phyloP scores from a whole-genome alignment of 345 rosid species.

The Lumnitzera littorea region DNA sequence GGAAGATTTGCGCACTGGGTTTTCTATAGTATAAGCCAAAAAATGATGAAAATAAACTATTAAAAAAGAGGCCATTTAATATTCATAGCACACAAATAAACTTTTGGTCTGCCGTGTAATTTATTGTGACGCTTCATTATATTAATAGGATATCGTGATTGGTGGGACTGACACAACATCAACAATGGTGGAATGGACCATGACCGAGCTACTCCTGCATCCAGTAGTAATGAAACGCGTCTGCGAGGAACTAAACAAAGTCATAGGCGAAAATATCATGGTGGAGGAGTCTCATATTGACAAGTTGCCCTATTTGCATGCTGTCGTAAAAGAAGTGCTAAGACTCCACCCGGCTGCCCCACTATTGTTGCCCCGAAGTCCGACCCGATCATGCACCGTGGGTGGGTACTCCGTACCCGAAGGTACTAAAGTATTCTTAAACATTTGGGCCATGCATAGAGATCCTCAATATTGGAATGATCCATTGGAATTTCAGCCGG shows the following conservation, averaged over 20 bases:
- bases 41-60: not conserved
- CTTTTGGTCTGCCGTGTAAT: not conserved
- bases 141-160: conserved; percentile 6
- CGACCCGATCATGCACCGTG: conserved; percentile 1
- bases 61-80: not conserved
- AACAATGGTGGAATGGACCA: conserved; percentile 8
- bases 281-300: conserved; percentile 9
- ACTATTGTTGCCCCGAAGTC: conserved; percentile 7
- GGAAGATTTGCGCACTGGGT: no score
- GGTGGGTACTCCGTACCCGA: conserved; percentile 4
- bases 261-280: not conserved
- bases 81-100: not conserved
- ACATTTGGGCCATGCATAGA: conserved; percentile 9
- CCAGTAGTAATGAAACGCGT: not conserved
- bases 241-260: conserved; percentile 1
- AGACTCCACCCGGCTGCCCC: conserved; percentile 12
- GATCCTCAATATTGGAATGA: conserved; percentile 10
- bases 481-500: conserved; percentile 10
- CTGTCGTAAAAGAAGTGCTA: conserved; percentile 8
- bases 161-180: conserved; percentile 10
- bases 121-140: no score
- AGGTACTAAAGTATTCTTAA: conserved; percentile 9
- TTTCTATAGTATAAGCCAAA: not conserved
- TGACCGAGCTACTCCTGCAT: conserved; percentile 5
- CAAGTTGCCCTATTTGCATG: conserved; percentile 6